phyloP scores from a whole-genome alignment of 1,284 basidiomycete genomes.

The Pseudomicrostroma phylloplanum region DNA sequence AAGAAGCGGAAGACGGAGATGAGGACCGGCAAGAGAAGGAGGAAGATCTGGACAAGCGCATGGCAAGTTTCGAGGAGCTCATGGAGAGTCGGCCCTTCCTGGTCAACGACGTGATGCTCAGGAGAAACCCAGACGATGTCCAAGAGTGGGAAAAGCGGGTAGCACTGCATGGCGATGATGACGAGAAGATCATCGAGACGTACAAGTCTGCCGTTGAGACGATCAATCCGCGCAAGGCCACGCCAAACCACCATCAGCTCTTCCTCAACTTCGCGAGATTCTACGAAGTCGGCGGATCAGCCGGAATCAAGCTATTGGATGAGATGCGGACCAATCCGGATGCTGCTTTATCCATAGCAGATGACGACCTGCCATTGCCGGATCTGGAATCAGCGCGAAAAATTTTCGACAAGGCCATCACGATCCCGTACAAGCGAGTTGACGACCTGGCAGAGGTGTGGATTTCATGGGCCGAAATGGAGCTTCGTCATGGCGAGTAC shows the following conservation, averaged over 20 bases:
- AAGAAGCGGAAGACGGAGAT: constrained; percentile 23
- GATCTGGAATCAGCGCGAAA: constrained; percentile 81
- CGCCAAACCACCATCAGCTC: constrained; percentile 80
- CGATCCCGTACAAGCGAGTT: constrained; percentile 86
- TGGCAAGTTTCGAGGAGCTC: constrained; percentile 87
- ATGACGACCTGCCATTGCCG: constrained; percentile 55
- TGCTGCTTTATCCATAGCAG: constrained; percentile 40
- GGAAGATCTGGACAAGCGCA: constrained; percentile 74
- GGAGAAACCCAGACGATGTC: constrained; percentile 94
- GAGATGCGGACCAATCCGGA: constrained; percentile 54
- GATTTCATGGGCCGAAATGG: constrained; percentile 99
- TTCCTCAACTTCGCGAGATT: constrained; percentile 95
- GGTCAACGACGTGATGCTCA: constrained; percentile 86
- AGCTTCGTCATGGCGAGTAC: constrained; percentile 90
- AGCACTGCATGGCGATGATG: constrained; percentile 85
- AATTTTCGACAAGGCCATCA: constrained; percentile 83
- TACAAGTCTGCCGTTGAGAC: constrained; percentile 85
- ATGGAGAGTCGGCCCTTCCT: constrained; percentile 95
- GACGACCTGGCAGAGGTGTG: constrained; percentile 97
- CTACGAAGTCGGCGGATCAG: constrained; percentile 83
- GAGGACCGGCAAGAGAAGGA: constrained; percentile 57
- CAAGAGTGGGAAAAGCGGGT: constrained; percentile 99
- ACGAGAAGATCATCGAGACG: constrained; percentile 87
- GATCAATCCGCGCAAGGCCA: constrained; percentile 81
- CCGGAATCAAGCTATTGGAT: constrained; percentile 51